Evolutionary conservation across 108 stramenopile species (phyloP).

Genomic region (Cyclotella baltica): DNA sequence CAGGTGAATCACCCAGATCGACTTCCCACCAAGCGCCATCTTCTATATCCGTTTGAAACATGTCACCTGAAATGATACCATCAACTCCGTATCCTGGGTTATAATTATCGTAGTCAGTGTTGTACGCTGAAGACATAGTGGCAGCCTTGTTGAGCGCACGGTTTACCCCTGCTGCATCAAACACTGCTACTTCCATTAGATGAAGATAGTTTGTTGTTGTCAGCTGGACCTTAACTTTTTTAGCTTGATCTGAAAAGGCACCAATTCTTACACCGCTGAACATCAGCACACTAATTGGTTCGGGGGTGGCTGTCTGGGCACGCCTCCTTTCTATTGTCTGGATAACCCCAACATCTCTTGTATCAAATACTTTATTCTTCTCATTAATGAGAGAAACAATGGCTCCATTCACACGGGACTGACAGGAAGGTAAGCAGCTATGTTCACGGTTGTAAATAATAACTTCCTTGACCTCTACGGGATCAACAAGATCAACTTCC

Average conservation of each 20-base stretch:
- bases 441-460: constrained; percentile 6
- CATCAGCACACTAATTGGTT: background rate
- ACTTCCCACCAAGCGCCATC: constrained; percentile 14
- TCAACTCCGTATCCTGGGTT: too few species aligned
- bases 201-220: constrained; percentile 7
- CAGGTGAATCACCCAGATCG: background rate
- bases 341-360: constrained; percentile 2
- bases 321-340: background rate
- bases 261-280: background rate
- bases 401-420: background rate
- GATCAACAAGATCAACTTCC: background rate
- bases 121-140: too few species aligned
- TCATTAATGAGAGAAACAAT: constrained; percentile 8
- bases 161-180: too few species aligned
- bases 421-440: background rate
- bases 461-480: background rate
- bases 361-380: background rate
- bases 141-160: too few species aligned
- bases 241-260: background rate
- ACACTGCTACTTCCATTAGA: constrained; percentile 10
- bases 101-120: too few species aligned
- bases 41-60: constrained; percentile 11
- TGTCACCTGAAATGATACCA: too few species aligned
- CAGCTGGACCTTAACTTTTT: constrained; percentile 4
- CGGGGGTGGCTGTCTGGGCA: background rate